Evolutionary conservation across 2,329 filamentous ascomycete species (phyloP).

Genomic region (Fusarium multiceps): DNA sequence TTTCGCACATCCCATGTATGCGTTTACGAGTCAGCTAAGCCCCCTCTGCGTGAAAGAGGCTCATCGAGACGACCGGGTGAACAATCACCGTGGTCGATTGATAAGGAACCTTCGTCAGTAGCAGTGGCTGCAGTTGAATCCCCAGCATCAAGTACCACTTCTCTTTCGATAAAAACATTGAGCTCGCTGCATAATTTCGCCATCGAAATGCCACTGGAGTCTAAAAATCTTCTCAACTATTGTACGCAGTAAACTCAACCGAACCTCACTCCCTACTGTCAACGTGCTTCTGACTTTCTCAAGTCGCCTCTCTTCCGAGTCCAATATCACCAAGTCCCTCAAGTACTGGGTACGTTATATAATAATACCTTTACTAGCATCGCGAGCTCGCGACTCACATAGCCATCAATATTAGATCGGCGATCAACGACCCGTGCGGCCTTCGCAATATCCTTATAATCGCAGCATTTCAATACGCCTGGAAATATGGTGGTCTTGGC

Average conservation of each 20-base stretch:
- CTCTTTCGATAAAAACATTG: neutral
- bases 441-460: neutral
- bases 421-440: neutral
- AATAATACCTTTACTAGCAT: neutral
- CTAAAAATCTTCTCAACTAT: neutral
- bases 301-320: neutral
- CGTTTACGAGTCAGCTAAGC: neutral
- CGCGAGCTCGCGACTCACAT: neutral
- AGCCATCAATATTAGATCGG: neutral
- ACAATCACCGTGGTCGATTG: neutral
- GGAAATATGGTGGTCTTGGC: neutral
- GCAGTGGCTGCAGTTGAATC: neutral
- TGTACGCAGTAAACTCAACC: neutral
- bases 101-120: neutral
- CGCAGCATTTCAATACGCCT: neutral
- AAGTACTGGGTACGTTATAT: neutral
- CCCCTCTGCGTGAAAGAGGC: neutral
- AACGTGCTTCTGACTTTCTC: neutral
- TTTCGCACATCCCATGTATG: neutral
- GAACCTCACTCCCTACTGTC: neutral
- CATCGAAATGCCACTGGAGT: neutral
- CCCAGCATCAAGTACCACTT: neutral
- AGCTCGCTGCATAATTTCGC: neutral
- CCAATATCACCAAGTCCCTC: neutral
- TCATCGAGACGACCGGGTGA: neutral